Percentiles rank a stretch among this genome's conserved stretches.
Conservation (phyloP, 75 land plant species). For the Pinus albicaulis region DNA sequence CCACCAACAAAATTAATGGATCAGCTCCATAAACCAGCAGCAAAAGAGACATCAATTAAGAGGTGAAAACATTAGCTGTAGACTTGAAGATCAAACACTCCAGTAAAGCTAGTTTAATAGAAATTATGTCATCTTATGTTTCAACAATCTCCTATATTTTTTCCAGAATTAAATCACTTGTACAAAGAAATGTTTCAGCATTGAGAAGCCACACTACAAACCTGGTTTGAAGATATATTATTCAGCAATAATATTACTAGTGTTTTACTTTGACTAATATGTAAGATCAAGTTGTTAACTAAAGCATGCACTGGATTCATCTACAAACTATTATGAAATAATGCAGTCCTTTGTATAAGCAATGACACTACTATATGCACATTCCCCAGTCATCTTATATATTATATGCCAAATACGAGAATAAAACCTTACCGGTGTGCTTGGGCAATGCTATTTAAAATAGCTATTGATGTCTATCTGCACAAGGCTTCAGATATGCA, state of each 20-base stretch:
- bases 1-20: slow-evolving; percentile 1
- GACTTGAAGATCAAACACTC: neutral
- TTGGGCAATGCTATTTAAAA: neutral
- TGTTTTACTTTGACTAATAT: neutral
- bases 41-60: neutral
- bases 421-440: neutral
- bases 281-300: neutral
- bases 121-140: neutral
- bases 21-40: neutral
- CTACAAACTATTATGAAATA: neutral
- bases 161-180: neutral
- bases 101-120: neutral
- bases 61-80: neutral
- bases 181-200: neutral
- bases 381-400: neutral
- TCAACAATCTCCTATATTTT: neutral
- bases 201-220: neutral
- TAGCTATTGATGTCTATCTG: neutral
- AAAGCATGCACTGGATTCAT: neutral
- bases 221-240: neutral
- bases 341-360: neutral
- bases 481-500: neutral
- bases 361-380: neutral
- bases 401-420: neutral
- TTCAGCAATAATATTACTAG: neutral